Base-by-base conservation (phyloP, 2,329 filamentous ascomycete species). In the Dichotomopilus funicola region DNA sequence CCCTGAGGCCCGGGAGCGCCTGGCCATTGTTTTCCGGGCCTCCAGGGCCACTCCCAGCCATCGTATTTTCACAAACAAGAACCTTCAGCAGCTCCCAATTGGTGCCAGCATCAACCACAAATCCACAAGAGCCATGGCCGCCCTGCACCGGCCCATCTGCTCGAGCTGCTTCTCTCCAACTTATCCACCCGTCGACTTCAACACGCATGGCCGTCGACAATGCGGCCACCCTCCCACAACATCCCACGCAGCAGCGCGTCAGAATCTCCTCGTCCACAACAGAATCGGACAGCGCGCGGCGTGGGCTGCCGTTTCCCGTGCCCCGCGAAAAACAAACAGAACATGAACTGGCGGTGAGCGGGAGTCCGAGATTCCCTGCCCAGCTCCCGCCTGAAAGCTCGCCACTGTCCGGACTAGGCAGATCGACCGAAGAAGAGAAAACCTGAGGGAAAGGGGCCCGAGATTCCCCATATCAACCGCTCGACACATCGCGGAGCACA, bases 141-240 rank as follows among this genome's bases (percentile, higher is more conserved):
- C 19, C 19, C 19, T 27, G 19, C 19, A 27, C 19, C 19, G 19
- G 19, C 19, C 19, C 19, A 27, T 27, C 19, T 27, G 19, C 19
- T 40, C 19, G 2, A 27, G 2, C 19, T 27, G 19, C 19, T 40
- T 40, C 37, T 12, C 8, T 40, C 8, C 4, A 9, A 40, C 37
- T 9, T 12, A 33, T 5, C 5, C 10, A 35, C 33, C 50, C 34
- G 33, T 50, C 52, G 57, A 7, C 12, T 45, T 52, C 42, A 48
- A 12, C 53, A 45, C 53, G 60, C 63, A 57, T 64, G 63, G 63
- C 59, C 64, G 52, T 57, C n/a, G 51, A 56, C 54, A 27, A 60
- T 67, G 65, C 65, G 63, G 53, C 66, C 66, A 61, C 57, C 53
- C 63, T 65, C 51, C 55, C 53, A 56, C 57, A 56, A 55, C 49